Base-by-base conservation (phyloP, 2,329 filamentous ascomycete species). In the Colletotrichum limetticola region DNA sequence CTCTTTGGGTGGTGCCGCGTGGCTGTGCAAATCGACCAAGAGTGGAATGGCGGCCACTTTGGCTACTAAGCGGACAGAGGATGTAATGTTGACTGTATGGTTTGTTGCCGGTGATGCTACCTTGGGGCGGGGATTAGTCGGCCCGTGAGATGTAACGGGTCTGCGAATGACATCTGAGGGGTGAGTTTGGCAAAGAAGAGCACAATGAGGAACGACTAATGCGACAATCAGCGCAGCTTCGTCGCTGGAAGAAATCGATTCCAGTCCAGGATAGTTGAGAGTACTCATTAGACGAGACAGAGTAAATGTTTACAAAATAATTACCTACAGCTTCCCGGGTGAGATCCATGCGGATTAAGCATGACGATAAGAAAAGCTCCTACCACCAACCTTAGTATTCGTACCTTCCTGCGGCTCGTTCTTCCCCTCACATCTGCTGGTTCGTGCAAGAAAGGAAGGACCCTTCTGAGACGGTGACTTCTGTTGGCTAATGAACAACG, bases 61-160 rank as follows among this genome's bases (percentile, higher is more conserved):
- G 65, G 65, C 58, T 55, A 22, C 28, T 37, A 37, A 8, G 22
- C 19, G 14, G 46, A 22, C n/a, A 66, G 26, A n/a, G 22, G 37
- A 46, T 52, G 35, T 14, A 12, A 52, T 52, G 66, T 65, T 65
- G 60, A 66, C 42, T 42, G 46, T 32, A 3, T 6, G 37, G 37
- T 42, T 19, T 6, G 24, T 26, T 26, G 3, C 35, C 11, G 30
- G 42, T 53, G 64, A 71, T 58, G 53, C 7, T 22, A 72, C 55
- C 32, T 65, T 24, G n/a, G 49, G 28, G 32, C 71, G 71, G 71
- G 60, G 14, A 52, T 66, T 70, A 70, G 71, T 73, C 71, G 71
- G 71, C 53, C 71, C 71, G 71, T 30, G 24, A n/a, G 8, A 16
- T 53, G 8, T 7, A n/a, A 22, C 5, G 49, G 22, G 30, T 16